Evolutionary conservation across 495 filamentous ascomycete species (phyloP).

Genomic region (Penicillium lividum): DNA sequence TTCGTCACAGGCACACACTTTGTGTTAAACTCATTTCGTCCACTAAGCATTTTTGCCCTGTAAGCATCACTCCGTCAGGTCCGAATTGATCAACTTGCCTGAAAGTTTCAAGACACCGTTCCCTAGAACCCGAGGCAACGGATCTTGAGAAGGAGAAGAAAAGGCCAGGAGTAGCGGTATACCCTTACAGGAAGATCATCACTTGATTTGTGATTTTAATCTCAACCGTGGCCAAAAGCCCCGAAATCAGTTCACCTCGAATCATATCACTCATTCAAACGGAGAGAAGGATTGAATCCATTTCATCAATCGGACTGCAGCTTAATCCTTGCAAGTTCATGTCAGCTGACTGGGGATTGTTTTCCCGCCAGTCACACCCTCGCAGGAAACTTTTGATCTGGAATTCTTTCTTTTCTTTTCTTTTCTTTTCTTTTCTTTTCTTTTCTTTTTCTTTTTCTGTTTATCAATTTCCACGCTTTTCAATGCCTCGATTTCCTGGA

Average conservation of each 20-base stretch:
- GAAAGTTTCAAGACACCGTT: not conserved
- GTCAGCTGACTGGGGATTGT: conserved; percentile 25
- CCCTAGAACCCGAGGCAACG: not conserved
- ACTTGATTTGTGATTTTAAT: conserved; percentile 2
- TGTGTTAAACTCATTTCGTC: not conserved
- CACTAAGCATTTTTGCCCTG: not conserved
- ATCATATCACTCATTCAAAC: conserved; percentile 11
- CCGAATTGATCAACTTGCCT: not conserved
- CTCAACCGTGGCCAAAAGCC: conserved; percentile 5
- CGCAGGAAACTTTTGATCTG: not conserved
- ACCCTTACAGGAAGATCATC: not conserved
- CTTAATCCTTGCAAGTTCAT: conserved; percentile 13
- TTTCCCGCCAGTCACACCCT: not conserved
- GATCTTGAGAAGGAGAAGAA: not conserved
- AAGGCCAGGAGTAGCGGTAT: not conserved
- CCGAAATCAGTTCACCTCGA: conserved; percentile 1
- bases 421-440: not conserved
- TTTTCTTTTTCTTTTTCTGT: not conserved
- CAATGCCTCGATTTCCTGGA: conserved; percentile 4
- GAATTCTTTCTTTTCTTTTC: not conserved
- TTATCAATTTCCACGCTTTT: not conserved
- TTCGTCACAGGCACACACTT: not conserved
- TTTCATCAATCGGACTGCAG: conserved; percentile 27
- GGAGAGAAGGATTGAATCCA: conserved; percentile 11
- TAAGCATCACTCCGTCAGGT: not conserved